Percentiles rank a stretch among this genome's conserved stretches.
Conservation (phyloP, 495 filamentous ascomycete genomes). For the Delitschia confertaspora region DNA sequence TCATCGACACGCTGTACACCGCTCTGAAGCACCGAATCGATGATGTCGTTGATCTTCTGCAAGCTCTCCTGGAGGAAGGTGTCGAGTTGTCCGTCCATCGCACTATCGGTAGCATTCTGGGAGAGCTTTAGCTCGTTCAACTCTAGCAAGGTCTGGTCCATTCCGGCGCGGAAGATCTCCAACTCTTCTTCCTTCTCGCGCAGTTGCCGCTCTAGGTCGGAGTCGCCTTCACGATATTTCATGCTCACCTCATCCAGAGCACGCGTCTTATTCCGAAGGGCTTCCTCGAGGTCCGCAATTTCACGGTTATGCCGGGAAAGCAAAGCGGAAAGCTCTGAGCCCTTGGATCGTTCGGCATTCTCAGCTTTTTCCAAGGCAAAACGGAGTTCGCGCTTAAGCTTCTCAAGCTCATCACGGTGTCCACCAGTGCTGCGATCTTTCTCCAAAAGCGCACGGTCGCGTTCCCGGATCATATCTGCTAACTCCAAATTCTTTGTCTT, state of each 20-base stretch:
- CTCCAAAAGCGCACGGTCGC: constrained; percentile 90
- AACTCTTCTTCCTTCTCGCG: constrained; percentile 95
- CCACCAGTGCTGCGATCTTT: constrained; percentile 74
- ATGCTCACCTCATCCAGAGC: constrained; percentile 75
- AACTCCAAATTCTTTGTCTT: constrained; percentile 98
- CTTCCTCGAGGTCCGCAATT: constrained; percentile 91
- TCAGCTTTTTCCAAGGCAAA: constrained; percentile 89
- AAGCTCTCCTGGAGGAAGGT: constrained; percentile 74
- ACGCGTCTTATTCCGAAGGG: constrained; percentile 78
- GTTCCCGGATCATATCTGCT: constrained; percentile 95
- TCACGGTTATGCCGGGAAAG: constrained; percentile 92
- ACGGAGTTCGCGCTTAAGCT: constrained; percentile 90
- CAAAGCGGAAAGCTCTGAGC: constrained; percentile 87
- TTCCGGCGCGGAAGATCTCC: constrained; percentile 90
- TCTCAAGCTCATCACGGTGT: constrained; percentile 90
- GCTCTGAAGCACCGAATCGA: constrained; percentile 90
- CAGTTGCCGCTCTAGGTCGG: constrained; percentile 73
- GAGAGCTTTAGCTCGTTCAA: constrained; percentile 65
- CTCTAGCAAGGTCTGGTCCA: constrained; percentile 90
- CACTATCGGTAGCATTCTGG: constrained; percentile 69
- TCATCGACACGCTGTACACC: constrained; percentile 94
- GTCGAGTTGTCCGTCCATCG: constrained; percentile 84
- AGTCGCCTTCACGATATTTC: constrained; percentile 68
- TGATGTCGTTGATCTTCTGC: constrained; percentile 91
- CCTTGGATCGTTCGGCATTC: constrained; percentile 85